Evolutionary conservation across 2,329 filamentous ascomycete species (phyloP).

Genomic region (Sporothrix humicola): DNA sequence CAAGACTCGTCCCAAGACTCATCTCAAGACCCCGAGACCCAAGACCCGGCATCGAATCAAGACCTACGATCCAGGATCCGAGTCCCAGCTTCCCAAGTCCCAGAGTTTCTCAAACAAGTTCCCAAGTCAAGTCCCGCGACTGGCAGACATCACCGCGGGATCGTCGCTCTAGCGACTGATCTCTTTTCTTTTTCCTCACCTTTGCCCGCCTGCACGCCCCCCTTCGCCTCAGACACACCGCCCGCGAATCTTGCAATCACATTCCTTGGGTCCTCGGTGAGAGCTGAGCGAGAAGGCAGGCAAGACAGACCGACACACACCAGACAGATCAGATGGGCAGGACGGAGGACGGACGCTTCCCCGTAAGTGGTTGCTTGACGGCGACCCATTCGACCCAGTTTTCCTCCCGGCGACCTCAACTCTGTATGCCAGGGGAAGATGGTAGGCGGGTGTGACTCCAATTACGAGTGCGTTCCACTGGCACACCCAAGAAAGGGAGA

Average conservation of each 20-base stretch:
- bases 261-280: conserved; percentile 24
- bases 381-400: conserved; percentile 28
- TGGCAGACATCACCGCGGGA: conserved; percentile 6
- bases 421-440: background rate
- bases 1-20: background rate
- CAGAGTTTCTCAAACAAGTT: background rate
- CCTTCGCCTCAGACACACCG: background rate
- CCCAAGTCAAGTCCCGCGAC: background rate
- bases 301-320: no score
- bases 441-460: background rate
- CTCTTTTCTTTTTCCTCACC: conserved; percentile 21
- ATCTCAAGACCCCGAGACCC: background rate
- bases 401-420: conserved; percentile 17
- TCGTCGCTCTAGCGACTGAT: conserved; percentile 29
- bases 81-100: background rate
- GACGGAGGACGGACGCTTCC: conserved; percentile 12
- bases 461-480: conserved; percentile 10
- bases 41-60: background rate
- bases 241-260: conserved; percentile 27
- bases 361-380: conserved; percentile 19
- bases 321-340: no score
- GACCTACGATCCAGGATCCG: background rate
- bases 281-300: background rate
- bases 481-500: conserved; percentile 25
- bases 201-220: background rate